Conservation (phyloP, 257 asterid species). For the Cruciata laevipes region DNA sequence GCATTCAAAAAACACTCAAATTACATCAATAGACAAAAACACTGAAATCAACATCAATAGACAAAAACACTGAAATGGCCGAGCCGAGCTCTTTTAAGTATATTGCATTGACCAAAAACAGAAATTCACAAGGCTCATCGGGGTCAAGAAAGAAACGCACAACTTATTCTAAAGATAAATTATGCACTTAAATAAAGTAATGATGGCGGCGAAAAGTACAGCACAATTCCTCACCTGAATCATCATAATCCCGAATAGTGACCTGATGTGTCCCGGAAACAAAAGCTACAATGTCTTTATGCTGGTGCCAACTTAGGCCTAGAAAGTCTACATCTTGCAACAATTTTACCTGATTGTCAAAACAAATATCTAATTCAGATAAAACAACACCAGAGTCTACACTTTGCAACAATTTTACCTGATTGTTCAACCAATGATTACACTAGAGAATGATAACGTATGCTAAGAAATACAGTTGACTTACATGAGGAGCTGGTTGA, state of each 20-base stretch:
- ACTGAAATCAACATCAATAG: background rate
- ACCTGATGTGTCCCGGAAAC: slow-evolving; percentile 73
- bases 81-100: background rate
- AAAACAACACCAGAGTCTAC: slow-evolving; percentile 32
- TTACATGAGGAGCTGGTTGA: slow-evolving; percentile 63
- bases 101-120: background rate
- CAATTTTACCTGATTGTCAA: slow-evolving; percentile 50
- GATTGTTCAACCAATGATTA: slow-evolving; percentile 2
- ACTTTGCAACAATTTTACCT: slow-evolving; percentile 62
- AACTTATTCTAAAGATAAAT: background rate
- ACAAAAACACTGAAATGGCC: background rate
- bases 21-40: no score
- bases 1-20: background rate
- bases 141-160: no score
- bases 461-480: background rate
- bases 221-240: slow-evolving; percentile 41
- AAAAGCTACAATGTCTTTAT: slow-evolving; percentile 72
- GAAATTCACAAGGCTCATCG: no score
- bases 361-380: background rate
- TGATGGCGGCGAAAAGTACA: background rate
- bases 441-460: background rate
- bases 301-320: slow-evolving; percentile 75
- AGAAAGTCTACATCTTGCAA: slow-evolving; percentile 59
- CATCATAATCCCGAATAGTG: slow-evolving; percentile 72
- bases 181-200: slow-evolving; percentile 12